Percentiles rank a stretch among this genome's conserved stretches.
These are phyloP conservation scores for Ceratocystis cacaofunesta DNA, from an alignment of 2,329 filamentous ascomycete species.

Conservation along the genomic window DNA sequence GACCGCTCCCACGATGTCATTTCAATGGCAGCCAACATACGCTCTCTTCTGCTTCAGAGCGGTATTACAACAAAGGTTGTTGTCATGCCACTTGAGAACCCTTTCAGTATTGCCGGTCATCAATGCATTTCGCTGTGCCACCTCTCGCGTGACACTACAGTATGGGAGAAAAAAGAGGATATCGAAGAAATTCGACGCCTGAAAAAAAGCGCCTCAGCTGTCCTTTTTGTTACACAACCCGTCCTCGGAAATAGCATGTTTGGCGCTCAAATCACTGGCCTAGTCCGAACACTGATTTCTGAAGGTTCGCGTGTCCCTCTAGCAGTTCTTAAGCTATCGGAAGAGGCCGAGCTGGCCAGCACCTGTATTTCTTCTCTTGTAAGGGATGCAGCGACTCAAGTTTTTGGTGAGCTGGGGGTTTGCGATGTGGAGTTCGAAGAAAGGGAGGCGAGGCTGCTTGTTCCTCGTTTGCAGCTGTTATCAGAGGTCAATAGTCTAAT, in stretches of 20 bases:
- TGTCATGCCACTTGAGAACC: background rate
- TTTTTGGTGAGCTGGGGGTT: conserved; percentile 3
- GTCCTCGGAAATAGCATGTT: conserved; percentile 25
- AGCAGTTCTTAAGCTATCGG: conserved; percentile 17
- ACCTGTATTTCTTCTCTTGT: background rate
- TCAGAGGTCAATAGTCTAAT: conserved; percentile 30
- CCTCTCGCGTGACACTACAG: background rate
- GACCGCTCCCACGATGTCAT: conserved; percentile 1
- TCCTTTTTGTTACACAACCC: conserved; percentile 35
- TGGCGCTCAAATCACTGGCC: conserved; percentile 29
- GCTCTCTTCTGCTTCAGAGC: background rate
- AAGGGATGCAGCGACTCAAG: background rate
- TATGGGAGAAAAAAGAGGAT: conserved; percentile 14
- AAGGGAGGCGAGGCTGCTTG: conserved; percentile 25
- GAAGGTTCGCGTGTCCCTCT: conserved; percentile 29
- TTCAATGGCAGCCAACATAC: background rate
- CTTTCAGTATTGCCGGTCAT: background rate
- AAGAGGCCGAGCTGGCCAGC: conserved; percentile 32
- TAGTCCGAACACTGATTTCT: conserved; percentile 35
- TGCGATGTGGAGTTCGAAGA: conserved; percentile 29
- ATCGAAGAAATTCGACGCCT: conserved; percentile 31
- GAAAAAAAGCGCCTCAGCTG: conserved; percentile 24
- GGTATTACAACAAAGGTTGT: background rate
- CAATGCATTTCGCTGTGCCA: conserved; percentile 13
- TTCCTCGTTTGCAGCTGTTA: conserved; percentile 33